Conservation (phyloP, 768 basidiomycete genomes). For the Asterophora lycoperdoides region DNA sequence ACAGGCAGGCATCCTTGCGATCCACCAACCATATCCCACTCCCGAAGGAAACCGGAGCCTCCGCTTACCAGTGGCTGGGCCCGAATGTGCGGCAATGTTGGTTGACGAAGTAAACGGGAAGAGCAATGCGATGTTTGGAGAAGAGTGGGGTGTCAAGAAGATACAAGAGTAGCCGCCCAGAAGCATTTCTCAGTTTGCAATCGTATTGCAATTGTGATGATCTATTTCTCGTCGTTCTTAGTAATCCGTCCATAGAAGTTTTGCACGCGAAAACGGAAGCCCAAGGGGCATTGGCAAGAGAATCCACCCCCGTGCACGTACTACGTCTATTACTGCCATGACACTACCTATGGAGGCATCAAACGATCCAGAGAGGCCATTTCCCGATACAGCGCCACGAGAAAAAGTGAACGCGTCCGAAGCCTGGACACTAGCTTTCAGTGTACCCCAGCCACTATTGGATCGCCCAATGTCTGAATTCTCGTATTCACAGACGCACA, state of each 20-base stretch:
- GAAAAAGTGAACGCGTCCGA: conserved; percentile 1
- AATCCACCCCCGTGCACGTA: too few species aligned
- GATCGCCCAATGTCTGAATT: background rate
- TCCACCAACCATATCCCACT: conserved; percentile 26
- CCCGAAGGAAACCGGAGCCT: conserved; percentile 20
- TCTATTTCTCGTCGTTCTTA: too few species aligned
- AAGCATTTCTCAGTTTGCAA: background rate
- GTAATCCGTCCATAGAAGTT: too few species aligned
- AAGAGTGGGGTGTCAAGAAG: conserved; percentile 27
- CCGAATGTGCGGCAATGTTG: conserved; percentile 33
- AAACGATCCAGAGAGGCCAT: too few species aligned
- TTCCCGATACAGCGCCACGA: background rate
- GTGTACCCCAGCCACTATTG: conserved; percentile 4
- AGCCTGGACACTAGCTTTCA: background rate
- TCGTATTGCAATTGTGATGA: too few species aligned
- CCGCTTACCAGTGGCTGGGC: conserved; percentile 35
- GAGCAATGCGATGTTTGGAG: conserved; percentile 36
- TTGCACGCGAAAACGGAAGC: too few species aligned
- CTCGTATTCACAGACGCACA: background rate
- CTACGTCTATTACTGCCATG: too few species aligned
- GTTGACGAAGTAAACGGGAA: conserved; percentile 31
- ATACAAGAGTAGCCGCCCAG: background rate
- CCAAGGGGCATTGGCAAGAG: too few species aligned
- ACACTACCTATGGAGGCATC: too few species aligned
- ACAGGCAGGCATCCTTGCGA: conserved; percentile 34